These are phyloP conservation scores for Volvox reticuliferus DNA, from an alignment of 139 green algal genomes.

Conservation along the genomic window DNA sequence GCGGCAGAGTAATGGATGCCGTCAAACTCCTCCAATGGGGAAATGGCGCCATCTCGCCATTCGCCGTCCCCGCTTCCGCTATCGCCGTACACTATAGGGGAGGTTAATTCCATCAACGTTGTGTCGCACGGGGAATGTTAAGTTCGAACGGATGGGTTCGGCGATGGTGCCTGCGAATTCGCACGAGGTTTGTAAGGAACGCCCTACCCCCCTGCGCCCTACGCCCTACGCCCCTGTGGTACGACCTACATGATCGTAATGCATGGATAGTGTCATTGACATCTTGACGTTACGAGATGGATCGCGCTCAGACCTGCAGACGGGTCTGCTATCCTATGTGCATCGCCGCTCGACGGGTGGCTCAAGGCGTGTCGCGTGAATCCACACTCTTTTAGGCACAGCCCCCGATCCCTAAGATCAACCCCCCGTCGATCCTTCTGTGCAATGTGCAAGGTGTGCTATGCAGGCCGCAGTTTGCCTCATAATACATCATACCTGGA, in stretches of 20 bases:
- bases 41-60: constrained; percentile 25
- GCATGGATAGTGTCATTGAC: too few relatives aligned
- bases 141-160: not conserved
- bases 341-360: too few relatives aligned
- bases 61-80: not conserved
- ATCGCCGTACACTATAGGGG: not conserved
- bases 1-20: not conserved
- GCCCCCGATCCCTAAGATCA: not conserved
- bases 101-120: not conserved
- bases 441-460: not conserved
- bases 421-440: not conserved
- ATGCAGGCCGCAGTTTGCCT: too few relatives aligned
- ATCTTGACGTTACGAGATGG: too few relatives aligned
- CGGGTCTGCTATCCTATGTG: too few relatives aligned
- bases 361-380: not conserved
- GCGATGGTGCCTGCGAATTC: too few relatives aligned
- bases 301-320: too few relatives aligned
- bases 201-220: too few relatives aligned
- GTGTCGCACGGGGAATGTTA: not conserved
- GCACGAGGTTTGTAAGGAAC: too few relatives aligned
- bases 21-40: not conserved
- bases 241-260: not conserved
- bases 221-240: too few relatives aligned
- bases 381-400: not conserved
- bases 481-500: not conserved